These are phyloP conservation scores for Aspergillus biplanus DNA, from an alignment of 495 filamentous ascomycete species.

Conservation along the genomic window DNA sequence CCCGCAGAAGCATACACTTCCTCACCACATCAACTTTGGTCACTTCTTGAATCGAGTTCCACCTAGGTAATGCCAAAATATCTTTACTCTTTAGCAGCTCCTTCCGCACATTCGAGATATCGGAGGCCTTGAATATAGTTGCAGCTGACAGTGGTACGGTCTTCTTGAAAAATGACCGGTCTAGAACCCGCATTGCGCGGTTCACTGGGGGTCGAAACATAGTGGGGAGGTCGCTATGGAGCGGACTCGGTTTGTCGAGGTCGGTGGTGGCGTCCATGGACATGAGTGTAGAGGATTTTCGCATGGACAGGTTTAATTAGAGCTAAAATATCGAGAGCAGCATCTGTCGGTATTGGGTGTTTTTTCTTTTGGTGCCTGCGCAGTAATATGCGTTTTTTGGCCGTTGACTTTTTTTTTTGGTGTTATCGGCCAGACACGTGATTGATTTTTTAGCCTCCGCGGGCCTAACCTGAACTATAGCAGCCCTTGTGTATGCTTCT, in stretches of 20 bases:
- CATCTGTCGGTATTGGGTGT: background rate
- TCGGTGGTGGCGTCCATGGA: conserved; percentile 37
- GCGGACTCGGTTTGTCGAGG: conserved; percentile 23
- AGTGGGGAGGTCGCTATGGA: conserved; percentile 34
- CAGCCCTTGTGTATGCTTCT: no score
- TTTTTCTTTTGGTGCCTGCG: background rate
- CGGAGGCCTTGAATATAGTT: conserved; percentile 66
- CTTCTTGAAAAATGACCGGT: conserved; percentile 81
- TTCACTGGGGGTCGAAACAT: conserved; percentile 85
- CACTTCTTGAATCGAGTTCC: conserved; percentile 58
- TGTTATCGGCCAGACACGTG: conserved; percentile 27
- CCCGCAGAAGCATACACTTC: conserved; percentile 77
- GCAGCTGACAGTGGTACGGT: conserved; percentile 78
- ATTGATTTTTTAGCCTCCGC: background rate
- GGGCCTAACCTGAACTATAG: no score
- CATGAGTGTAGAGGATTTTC: conserved; percentile 13
- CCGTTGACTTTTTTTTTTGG: conserved; percentile 1
- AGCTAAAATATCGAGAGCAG: background rate
- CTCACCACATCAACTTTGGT: conserved; percentile 53
- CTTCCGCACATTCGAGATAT: conserved; percentile 69
- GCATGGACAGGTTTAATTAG: conserved; percentile 1
- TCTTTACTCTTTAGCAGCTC: conserved; percentile 61
- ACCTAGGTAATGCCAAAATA: conserved; percentile 60
- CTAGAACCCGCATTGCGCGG: conserved; percentile 76
- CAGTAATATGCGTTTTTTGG: background rate